Conservation (phyloP, 2,329 filamentous ascomycete genomes). For the Aspergillus sp. region DNA sequence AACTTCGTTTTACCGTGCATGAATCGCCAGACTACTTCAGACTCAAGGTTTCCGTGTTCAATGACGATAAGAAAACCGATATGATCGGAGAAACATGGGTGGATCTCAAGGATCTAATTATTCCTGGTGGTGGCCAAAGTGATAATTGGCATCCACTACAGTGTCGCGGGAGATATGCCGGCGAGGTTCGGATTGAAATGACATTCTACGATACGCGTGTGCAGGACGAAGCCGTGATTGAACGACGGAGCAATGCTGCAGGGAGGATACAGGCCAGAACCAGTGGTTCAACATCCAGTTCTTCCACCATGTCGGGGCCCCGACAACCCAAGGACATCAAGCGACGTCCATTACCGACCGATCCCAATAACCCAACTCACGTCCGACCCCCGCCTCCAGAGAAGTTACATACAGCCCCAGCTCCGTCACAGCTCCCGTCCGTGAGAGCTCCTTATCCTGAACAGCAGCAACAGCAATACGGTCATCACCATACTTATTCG, state of each 20-base stretch:
- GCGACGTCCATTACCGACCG: slow-evolving; percentile 73
- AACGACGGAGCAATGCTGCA: slow-evolving; percentile 46
- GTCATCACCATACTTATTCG: slow-evolving; percentile 4
- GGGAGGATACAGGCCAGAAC: slow-evolving; percentile 30
- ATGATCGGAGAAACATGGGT: slow-evolving; percentile 93
- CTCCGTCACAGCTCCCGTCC: slow-evolving; percentile 23
- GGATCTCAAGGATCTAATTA: slow-evolving; percentile 70
- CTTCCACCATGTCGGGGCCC: slow-evolving; percentile 34
- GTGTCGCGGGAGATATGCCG: slow-evolving; percentile 90
- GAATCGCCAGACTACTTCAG: slow-evolving; percentile 95
- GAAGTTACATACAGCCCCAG: slow-evolving; percentile 25
- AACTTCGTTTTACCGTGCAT: slow-evolving; percentile 91
- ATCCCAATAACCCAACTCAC: slow-evolving; percentile 55
- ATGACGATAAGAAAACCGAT: slow-evolving; percentile 96
- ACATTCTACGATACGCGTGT: slow-evolving; percentile 90
- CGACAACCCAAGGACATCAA: slow-evolving; percentile 62
- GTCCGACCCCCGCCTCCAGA: slow-evolving; percentile 41
- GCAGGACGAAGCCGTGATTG: slow-evolving; percentile 62
- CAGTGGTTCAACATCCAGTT: slow-evolving; percentile 16
- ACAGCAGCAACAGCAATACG: slow-evolving; percentile 4
- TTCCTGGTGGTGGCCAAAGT: slow-evolving; percentile 82
- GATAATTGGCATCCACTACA: slow-evolving; percentile 86
- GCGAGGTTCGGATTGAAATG: slow-evolving; percentile 88
- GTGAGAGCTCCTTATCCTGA: slow-evolving; percentile 22
- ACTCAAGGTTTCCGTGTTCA: slow-evolving; percentile 92